A percentile compares a stretch with the other conserved stretches of the same genome.
Evolutionary conservation across 2,329 filamentous ascomycete genomes (phyloP).

Genomic region (Fusarium caatingaense): DNA sequence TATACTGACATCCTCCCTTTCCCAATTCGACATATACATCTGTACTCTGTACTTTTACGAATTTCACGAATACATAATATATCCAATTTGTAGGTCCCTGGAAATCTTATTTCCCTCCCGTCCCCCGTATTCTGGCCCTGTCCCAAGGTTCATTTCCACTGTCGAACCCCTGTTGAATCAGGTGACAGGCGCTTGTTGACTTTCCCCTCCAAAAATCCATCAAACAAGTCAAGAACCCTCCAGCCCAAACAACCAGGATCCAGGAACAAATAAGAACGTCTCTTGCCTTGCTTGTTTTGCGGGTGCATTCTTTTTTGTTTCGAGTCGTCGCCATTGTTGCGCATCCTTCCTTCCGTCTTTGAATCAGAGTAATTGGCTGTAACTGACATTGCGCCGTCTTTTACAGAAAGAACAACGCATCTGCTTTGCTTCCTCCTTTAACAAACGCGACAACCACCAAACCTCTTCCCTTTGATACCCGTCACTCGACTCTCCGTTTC

Average conservation of each 20-base stretch:
- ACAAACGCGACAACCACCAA: slow-evolving; percentile 32
- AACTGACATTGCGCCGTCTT: slow-evolving; percentile 37
- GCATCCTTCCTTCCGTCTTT: slow-evolving; percentile 28
- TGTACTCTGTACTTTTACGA: not conserved
- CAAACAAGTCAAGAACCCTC: slow-evolving; percentile 27
- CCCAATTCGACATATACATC: slow-evolving; percentile 15
- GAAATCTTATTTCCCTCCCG: slow-evolving; percentile 18
- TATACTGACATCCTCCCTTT: not conserved
- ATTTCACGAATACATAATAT: slow-evolving; percentile 2
- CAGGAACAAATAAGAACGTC: slow-evolving; percentile 22
- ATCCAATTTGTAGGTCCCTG: slow-evolving; percentile 17
- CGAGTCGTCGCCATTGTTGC: slow-evolving; percentile 19
- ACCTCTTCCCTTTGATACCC: slow-evolving; percentile 39
- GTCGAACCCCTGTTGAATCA: slow-evolving; percentile 42
- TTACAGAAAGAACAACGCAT: slow-evolving; percentile 43
- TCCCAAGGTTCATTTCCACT: slow-evolving; percentile 14
- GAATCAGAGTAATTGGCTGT: slow-evolving; percentile 10
- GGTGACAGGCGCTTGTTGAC: slow-evolving; percentile 47
- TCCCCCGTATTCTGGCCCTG: slow-evolving; percentile 24
- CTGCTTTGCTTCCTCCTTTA: slow-evolving; percentile 43
- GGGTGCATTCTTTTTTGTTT: slow-evolving; percentile 21
- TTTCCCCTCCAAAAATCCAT: slow-evolving; percentile 43
- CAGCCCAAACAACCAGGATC: slow-evolving; percentile 43
- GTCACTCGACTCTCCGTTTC: slow-evolving; percentile 9
- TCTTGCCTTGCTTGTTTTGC: slow-evolving; percentile 8